A percentile compares a stretch with the other conserved stretches of the same genome.
Conservation (phyloP, 108 stramenopile species). For the Pseudonitzschia pungens region DNA sequence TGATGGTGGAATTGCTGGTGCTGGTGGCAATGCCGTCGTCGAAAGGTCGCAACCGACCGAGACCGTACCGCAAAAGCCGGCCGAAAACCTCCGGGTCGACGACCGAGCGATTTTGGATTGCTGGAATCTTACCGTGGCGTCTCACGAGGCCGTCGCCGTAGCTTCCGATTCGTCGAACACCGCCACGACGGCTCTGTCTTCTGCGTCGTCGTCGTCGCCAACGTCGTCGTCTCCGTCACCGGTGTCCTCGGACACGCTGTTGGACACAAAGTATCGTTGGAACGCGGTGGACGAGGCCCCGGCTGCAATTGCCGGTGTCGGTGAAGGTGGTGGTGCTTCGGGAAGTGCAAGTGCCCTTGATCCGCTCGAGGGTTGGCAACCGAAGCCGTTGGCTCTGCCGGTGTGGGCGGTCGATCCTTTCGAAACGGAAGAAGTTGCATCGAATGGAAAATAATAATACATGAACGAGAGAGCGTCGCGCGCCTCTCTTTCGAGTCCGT, state of each 20-base stretch:
- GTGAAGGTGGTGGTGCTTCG: too few relatives aligned
- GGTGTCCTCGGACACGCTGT: background rate
- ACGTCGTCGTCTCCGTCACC: background rate
- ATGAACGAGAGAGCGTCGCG: too few relatives aligned
- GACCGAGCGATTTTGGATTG: conserved; percentile 13
- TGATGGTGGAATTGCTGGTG: too few relatives aligned
- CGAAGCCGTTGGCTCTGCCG: conserved; percentile 6
- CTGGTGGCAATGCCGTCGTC: background rate
- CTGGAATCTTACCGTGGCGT: conserved; percentile 11
- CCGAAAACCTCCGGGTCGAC: background rate
- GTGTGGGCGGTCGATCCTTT: conserved; percentile 8
- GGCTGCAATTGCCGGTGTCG: background rate
- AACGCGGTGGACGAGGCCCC: background rate
- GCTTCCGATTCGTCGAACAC: background rate
- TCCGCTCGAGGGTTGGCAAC: background rate
- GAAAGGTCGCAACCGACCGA: background rate
- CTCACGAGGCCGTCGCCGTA: background rate
- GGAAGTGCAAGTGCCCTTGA: background rate
- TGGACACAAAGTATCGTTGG: conserved; percentile 10
- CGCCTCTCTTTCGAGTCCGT: too few relatives aligned
- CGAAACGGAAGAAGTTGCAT: too few relatives aligned
- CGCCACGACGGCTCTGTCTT: background rate
- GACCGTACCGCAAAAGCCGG: background rate
- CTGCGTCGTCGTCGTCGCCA: background rate
- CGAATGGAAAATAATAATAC: background rate